These are phyloP conservation scores for Lichina pygmaea DNA, from an alignment of 495 filamentous ascomycete species.

Conservation along the genomic window DNA sequence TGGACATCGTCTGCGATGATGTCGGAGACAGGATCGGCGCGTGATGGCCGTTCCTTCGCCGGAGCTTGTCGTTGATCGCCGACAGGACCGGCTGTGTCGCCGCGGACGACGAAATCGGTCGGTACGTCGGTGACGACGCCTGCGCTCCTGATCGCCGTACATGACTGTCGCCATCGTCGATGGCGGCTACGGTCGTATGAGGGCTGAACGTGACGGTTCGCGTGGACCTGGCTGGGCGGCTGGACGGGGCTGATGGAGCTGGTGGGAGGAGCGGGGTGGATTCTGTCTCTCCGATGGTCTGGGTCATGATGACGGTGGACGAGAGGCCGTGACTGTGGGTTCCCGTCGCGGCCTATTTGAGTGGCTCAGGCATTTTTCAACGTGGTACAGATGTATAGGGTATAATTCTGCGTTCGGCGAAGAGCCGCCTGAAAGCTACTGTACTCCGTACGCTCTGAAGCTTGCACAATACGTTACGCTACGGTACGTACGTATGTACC, in stretches of 20 bases:
- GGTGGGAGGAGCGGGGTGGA: conserved; percentile 1
- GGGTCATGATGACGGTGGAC: too few relatives aligned
- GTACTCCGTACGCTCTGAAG: too few relatives aligned
- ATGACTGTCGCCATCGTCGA: conserved; percentile 14
- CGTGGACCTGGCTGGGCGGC: background rate
- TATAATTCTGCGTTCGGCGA: background rate
- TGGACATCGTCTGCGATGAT: conserved; percentile 25
- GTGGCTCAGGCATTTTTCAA: background rate
- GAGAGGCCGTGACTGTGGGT: background rate
- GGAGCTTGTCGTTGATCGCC: conserved; percentile 62
- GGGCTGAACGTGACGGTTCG: conserved; percentile 50
- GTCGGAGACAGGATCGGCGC: conserved; percentile 22
- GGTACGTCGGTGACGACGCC: background rate
- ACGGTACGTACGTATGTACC: too few relatives aligned
- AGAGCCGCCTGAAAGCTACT: background rate
- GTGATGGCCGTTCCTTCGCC: conserved; percentile 59
- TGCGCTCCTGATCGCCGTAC: background rate
- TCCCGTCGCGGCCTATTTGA: background rate
- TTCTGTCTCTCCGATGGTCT: conserved; percentile 1
- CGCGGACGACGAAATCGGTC: conserved; percentile 5
- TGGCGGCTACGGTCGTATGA: conserved; percentile 29
- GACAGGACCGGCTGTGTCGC: conserved; percentile 45
- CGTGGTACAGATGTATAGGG: background rate
- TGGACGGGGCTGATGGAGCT: background rate
- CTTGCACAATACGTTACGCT: too few relatives aligned